phyloP scores from a whole-genome alignment of 345 rosid species.

The Pugionium cornutum region DNA sequence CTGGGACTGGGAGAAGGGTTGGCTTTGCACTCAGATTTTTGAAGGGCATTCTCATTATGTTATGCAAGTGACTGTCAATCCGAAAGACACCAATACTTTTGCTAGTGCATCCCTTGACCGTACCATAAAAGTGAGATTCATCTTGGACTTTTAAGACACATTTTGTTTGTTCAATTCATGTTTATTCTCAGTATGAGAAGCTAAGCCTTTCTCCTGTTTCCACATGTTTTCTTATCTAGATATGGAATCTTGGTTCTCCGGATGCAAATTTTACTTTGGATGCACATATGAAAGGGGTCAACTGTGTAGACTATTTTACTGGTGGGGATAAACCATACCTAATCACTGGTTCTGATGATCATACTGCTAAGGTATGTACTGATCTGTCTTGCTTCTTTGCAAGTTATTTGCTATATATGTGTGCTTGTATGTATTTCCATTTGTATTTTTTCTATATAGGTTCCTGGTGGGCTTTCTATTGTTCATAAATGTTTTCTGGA shows the following conservation, averaged over 20 bases:
- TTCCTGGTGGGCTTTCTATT: constrained; percentile 29
- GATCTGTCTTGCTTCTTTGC: constrained; percentile 13
- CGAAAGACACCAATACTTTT: constrained; percentile 88
- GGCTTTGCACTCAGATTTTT: constrained; percentile 88
- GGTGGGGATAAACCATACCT: constrained; percentile 93
- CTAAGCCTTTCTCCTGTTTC: constrained; percentile 10
- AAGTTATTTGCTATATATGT: constrained; percentile 26
- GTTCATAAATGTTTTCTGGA: constrained; percentile 37
- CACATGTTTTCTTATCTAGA: constrained; percentile 46
- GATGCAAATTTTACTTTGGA: constrained; percentile 90
- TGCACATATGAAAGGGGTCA: constrained; percentile 92
- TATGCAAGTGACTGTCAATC: constrained; percentile 97
- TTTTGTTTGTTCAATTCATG: constrained; percentile 8
- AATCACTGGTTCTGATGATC: constrained; percentile 91
- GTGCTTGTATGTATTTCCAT: constrained; percentile 24
- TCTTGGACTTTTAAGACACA: constrained; percentile 9
- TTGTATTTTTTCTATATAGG: constrained; percentile 19
- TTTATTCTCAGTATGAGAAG: constrained; percentile 6
- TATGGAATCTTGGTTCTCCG: constrained; percentile 96
- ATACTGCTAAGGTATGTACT: constrained; percentile 78
- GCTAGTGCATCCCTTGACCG: constrained; percentile 99
- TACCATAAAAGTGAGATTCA: constrained; percentile 65
- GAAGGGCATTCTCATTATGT: constrained; percentile 99
- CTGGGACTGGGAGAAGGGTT: constrained; percentile 99
- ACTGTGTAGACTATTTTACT: constrained; percentile 89